A percentile compares a stretch with the other conserved stretches of the same genome.
Evolutionary conservation across 108 stramenopile species (phyloP).

Genomic region (Pelagomonas calceolata): DNA sequence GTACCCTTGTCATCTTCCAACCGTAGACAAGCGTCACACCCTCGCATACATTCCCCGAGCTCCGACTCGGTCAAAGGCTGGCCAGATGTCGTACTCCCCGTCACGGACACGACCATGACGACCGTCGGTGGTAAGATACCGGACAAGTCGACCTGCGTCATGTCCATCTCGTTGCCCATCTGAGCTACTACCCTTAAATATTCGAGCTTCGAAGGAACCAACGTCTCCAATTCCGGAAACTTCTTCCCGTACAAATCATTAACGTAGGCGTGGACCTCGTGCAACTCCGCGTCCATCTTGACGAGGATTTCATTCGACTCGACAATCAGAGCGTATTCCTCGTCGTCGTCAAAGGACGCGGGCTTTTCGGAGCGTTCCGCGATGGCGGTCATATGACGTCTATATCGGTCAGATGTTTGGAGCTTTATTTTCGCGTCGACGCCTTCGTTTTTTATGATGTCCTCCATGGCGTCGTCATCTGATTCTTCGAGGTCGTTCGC

Average conservation of each 20-base stretch:
- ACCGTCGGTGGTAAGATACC: slow-evolving; percentile 25
- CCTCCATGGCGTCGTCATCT: background rate
- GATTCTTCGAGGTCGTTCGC: background rate
- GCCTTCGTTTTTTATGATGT: background rate
- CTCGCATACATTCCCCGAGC: slow-evolving; percentile 13
- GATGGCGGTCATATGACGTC: too few relatives aligned
- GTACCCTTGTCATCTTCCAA: background rate
- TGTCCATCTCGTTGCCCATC: slow-evolving; percentile 44
- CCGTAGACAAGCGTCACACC: slow-evolving; percentile 22
- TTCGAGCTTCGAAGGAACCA: slow-evolving; percentile 34
- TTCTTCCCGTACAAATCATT: slow-evolving; percentile 33
- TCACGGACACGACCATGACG: slow-evolving; percentile 52
- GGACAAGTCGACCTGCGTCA: background rate
- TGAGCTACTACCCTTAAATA: slow-evolving; percentile 32
- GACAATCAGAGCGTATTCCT: background rate
- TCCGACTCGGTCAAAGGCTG: slow-evolving; percentile 15
- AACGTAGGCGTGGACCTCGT: slow-evolving; percentile 35
- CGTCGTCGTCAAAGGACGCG: background rate
- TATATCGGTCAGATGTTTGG: background rate
- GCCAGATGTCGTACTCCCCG: slow-evolving; percentile 30
- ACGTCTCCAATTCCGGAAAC: slow-evolving; percentile 49
- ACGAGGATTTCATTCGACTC: slow-evolving; percentile 13
- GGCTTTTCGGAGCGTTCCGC: background rate
- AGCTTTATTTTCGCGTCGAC: background rate
- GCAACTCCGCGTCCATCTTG: slow-evolving; percentile 42